These are phyloP conservation scores for Ascochyta viciae-villosae DNA, from an alignment of 2,329 filamentous ascomycete species.

Conservation along the genomic window DNA sequence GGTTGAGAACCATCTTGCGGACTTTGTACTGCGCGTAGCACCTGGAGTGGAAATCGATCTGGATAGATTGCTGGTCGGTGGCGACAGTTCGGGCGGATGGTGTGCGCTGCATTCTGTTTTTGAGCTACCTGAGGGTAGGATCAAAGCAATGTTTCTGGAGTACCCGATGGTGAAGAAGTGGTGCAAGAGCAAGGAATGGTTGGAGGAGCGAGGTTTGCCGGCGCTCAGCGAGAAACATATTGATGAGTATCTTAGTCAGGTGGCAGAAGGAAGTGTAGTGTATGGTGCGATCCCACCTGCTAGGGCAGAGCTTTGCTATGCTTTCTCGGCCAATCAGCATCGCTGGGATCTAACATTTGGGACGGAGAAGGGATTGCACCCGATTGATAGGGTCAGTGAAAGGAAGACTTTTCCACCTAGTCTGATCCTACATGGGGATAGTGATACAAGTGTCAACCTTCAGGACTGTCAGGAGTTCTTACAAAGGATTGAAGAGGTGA, in stretches of 20 bases:
- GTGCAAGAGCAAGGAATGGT: constrained; percentile 11
- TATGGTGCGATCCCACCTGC: background rate
- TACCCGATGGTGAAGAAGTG: constrained; percentile 15
- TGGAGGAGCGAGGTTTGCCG: constrained; percentile 4
- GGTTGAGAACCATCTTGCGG: constrained; percentile 36
- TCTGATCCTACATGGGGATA: constrained; percentile 18
- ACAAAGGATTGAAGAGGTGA: constrained; percentile 5
- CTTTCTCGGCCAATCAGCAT: constrained; percentile 8
- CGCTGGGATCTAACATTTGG: constrained; percentile 2
- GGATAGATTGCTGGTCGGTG: constrained; percentile 27
- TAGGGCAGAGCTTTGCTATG: constrained; percentile 4
- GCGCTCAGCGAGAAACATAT: constrained; percentile 1
- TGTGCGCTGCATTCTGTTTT: constrained; percentile 27
- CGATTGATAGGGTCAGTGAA: constrained; percentile 14
- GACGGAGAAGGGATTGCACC: constrained; percentile 6
- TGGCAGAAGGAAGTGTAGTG: background rate
- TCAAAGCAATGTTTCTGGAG: constrained; percentile 5
- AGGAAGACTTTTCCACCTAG: background rate
- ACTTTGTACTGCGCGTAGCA: background rate
- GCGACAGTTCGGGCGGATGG: constrained; percentile 40
- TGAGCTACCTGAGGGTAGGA: background rate
- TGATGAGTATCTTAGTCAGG: constrained; percentile 2
- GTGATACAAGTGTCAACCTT: constrained; percentile 1
- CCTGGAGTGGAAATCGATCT: constrained; percentile 15
- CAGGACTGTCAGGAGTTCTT: constrained; percentile 20